These are phyloP conservation scores for barrel medic (Medicago truncatula) DNA, from an alignment of 306 rosid genomes.

Conservation along the genomic window MtrunA17r5.0-ANR NC_053042.1:18852501-18853000, in stretches of 20 bases:
- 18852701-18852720: background rate
- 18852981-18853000: background rate
- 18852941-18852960: background rate
- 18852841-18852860: background rate
- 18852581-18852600: constrained; percentile 79
- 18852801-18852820: background rate
- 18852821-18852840: background rate
- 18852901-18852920: background rate
- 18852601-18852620: constrained; percentile 85
- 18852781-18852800: background rate
- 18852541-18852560: constrained; percentile 77
- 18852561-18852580: constrained; percentile 86
- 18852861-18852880: background rate
- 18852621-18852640: constrained; percentile 62
- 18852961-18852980: background rate
- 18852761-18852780: too few relatives aligned
- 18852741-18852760: too few relatives aligned
- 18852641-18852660: background rate
- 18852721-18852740: background rate
- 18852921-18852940: background rate
- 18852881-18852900: background rate
- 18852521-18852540: constrained; percentile 46
- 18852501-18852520: background rate
- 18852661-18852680: background rate
- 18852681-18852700: constrained; percentile 21